Base-by-base conservation (phyloP, 2,329 filamentous ascomycete species). In the Lizonia empirigonia region DNA sequence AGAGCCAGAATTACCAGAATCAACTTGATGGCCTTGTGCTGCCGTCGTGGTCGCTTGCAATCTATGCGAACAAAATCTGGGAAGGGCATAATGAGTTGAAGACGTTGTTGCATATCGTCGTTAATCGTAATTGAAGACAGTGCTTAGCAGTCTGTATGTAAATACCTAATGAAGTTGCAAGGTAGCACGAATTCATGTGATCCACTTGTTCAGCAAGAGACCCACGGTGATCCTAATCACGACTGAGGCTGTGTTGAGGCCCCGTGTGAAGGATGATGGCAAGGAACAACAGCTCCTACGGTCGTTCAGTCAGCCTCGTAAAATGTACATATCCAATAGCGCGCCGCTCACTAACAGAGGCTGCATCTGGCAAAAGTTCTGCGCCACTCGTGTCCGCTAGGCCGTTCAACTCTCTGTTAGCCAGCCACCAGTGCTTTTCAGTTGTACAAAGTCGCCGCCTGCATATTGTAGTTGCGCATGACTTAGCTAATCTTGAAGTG, bases 41-140 rank as follows among this genome's bases (percentile, higher is more conserved):
- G n/a, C n/a, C n/a, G n/a, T n/a, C n/a, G n/a, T 40, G 35, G 44
- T 19, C 9, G 30, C 29, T 38, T 37, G 42, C 22, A 24, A 47
- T 23, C 22, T 22, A 20, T 18, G 29, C 22, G 19, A 42, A 18
- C 22, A 29, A 33, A 6, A 38, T 33, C 24, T 41, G 41, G 30
- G 32, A 19, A 23, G 34, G 34, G 35, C 38, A n/a, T 40, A 24
- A 45, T 40, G 30, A 45, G 24, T 10, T 37, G 15, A 22, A 51
- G 49, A 46, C 49, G 49, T 41, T 30, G 37, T 18, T 40, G 42
- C 26, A 33, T 32, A 46, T 49, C 38, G 32, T 51, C 34, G 32
- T 51, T 48, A 55, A 51, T 51, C 36, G 42, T 55, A 55, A 55
- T 55, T 23, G 20, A 39, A 26, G 39, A 20, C 40, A 42, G 49